A percentile compares a stretch with the other conserved stretches of the same genome.
Conservation (phyloP, 2,329 filamentous ascomycete species). For the Pseudocercospora fijiensis region DNA sequence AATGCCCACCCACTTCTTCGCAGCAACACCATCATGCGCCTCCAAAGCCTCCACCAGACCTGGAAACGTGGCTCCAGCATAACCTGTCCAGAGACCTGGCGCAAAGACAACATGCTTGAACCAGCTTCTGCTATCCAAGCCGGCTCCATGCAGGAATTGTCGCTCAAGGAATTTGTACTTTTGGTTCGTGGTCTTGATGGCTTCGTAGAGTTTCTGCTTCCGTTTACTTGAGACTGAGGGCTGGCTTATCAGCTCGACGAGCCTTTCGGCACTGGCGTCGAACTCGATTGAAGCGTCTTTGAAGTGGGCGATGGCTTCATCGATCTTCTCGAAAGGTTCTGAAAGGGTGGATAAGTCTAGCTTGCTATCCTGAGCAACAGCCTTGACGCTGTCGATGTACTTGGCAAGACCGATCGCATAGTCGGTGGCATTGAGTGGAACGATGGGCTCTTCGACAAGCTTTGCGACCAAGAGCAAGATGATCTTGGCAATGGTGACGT, state of each 20-base stretch:
- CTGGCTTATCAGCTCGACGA: conserved; percentile 45
- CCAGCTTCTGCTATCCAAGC: conserved; percentile 77
- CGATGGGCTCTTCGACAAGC: conserved; percentile 49
- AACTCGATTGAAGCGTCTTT: conserved; percentile 50
- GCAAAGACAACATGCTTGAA: conserved; percentile 96
- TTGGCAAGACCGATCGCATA: conserved; percentile 45
- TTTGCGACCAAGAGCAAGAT: conserved; percentile 49
- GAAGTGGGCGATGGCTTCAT: conserved; percentile 52
- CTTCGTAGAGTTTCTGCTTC: conserved; percentile 47
- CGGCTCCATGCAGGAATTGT: conserved; percentile 71
- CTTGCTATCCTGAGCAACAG: conserved; percentile 31
- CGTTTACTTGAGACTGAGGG: conserved; percentile 45
- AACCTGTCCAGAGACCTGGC: conserved; percentile 87
- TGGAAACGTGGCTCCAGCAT: conserved; percentile 70
- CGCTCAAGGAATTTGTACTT: conserved; percentile 85
- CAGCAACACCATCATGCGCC: conserved; percentile 42
- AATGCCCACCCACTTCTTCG: conserved; percentile 47
- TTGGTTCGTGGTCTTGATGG: conserved; percentile 65
- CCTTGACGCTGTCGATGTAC: conserved; percentile 47
- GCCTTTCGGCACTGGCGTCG: conserved; percentile 50
- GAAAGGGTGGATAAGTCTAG: conserved; percentile 27
- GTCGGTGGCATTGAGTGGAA: conserved; percentile 49
- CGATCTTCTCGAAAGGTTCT: conserved; percentile 46
- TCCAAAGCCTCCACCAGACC: conserved; percentile 64
- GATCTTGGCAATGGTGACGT: conserved; percentile 51